Conservation (phyloP, 352 stramenopile genomes). For the Pythium periplocum region DNA sequence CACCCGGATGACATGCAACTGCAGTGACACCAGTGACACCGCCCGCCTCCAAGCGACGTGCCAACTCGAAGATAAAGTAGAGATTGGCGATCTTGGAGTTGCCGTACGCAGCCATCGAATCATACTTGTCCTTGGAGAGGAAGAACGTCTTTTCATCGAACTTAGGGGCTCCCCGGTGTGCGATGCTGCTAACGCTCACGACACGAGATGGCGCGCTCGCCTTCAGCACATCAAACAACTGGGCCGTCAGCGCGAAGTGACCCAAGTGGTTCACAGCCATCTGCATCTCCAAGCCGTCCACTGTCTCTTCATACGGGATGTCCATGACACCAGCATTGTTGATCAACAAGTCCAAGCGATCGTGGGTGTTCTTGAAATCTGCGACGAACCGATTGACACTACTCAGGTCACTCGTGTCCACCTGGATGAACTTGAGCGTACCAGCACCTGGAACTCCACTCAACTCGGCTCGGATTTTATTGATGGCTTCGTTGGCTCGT, state of each 20-base stretch:
- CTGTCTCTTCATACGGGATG: too few relatives aligned
- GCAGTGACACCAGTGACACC: constrained; percentile 19
- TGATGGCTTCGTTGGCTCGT: too few relatives aligned
- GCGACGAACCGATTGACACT: constrained; percentile 17
- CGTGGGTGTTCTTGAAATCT: constrained; percentile 10
- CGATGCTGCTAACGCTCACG: constrained; percentile 32
- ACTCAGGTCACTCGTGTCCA: constrained; percentile 19
- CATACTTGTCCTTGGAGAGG: constrained; percentile 29
- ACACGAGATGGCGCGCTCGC: constrained; percentile 21
- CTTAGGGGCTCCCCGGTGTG: constrained; percentile 27
- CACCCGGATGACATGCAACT: constrained; percentile 28
- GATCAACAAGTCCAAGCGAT: constrained; percentile 22
- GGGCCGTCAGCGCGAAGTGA: constrained; percentile 27
- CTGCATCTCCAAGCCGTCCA: too few relatives aligned
- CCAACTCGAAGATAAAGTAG: constrained; percentile 43
- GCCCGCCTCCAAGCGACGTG: constrained; percentile 21
- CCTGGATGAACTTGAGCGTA: constrained; percentile 8
- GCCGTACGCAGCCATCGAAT: constrained; percentile 20
- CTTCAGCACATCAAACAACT: constrained; percentile 18
- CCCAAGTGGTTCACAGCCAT: too few relatives aligned
- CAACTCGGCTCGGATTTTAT: too few relatives aligned
- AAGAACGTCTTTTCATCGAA: constrained; percentile 22
- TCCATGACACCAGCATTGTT: constrained; percentile 14
- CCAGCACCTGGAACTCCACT: neutral
- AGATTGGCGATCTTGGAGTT: constrained; percentile 55